Base-by-base conservation (phyloP, 225 moss, liverwort and hornwort genomes). In the Antitrichia curtipendula region DNA sequence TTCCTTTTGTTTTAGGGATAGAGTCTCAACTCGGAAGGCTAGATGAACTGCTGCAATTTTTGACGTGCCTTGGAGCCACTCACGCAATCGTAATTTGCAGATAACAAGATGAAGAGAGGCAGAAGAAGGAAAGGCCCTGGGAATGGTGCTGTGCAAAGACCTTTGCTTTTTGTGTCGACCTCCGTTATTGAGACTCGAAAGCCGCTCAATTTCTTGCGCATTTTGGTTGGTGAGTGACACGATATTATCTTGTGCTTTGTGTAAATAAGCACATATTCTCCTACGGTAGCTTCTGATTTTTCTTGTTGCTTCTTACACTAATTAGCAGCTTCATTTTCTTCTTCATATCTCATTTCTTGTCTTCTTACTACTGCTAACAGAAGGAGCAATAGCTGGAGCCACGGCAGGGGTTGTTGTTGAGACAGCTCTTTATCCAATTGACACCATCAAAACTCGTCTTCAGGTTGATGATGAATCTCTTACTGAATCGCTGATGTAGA, bases 381-480 rank as follows among this genome's bases (percentile, higher is more conserved):
- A 99, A 82, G 97, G 98, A 91, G 98, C 98, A 36, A 92, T 92
- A 84, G 97, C 97, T 92, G 98, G 98, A 90, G 98, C 95, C 74
- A 95, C 97, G 22, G 94, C 98, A 58, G 98, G 97, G 70, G 96
- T 97, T 32, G 96, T 99, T 80, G 98, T 97, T 54, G 97, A 99
- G 91, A 99, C 98, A 41, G 95, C 88, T 50, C 91, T 99, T 87
- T 97, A 99, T 88, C 98, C 98, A 56, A 99, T 99, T 88, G 98
- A 99, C 89, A 99, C 98, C 24, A 99, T 99, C 78, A 99, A 99
- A 91, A 99, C 98, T 85, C 97, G 98, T 71, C 97, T 99, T 78
- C 98, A 98, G 98, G 97, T 97, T 82, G 62, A 73, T 53, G 71
- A 54, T 87, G 62, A 41, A 87, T 69, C 49, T 84, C 83, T 84